These are phyloP conservation scores for Aspergillus flavus DNA, from an alignment of 2,329 filamentous ascomycete genomes.

Conservation along the genomic window DNA sequence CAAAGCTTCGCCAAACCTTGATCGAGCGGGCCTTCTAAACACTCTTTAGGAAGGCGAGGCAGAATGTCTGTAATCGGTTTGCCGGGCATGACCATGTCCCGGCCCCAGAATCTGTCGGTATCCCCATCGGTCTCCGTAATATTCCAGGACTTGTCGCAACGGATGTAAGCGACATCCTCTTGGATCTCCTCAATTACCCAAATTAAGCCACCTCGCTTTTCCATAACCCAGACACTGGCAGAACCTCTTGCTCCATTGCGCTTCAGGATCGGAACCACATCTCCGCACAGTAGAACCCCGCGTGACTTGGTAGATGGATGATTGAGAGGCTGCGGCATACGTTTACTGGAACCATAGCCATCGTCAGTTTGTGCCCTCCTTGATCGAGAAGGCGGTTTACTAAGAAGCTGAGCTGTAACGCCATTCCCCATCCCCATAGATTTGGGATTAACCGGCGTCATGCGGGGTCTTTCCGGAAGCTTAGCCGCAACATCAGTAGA, in stretches of 20 bases:
- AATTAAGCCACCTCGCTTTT: slow-evolving; percentile 89
- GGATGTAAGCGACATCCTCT: slow-evolving; percentile 81
- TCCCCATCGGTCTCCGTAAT: slow-evolving; percentile 73
- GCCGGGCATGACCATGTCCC: slow-evolving; percentile 65
- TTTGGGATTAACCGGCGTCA: slow-evolving; percentile 36
- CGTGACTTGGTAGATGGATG: slow-evolving; percentile 76
- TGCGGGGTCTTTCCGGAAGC: slow-evolving; percentile 42
- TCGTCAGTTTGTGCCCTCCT: slow-evolving; percentile 61
- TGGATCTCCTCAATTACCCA: slow-evolving; percentile 99
- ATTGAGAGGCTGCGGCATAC: slow-evolving; percentile 60
- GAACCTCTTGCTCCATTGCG: slow-evolving; percentile 89
- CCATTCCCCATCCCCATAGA: slow-evolving; percentile 71
- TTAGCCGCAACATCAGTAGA: slow-evolving; percentile 52
- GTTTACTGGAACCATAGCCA: slow-evolving; percentile 53
- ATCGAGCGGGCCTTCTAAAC: slow-evolving; percentile 67
- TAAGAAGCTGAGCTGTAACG: slow-evolving; percentile 84
- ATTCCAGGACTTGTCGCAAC: slow-evolving; percentile 74
- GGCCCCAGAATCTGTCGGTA: slow-evolving; percentile 84
- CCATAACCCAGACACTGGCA: slow-evolving; percentile 97
- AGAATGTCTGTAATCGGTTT: slow-evolving; percentile 78
- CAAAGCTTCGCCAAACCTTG: slow-evolving; percentile 77
- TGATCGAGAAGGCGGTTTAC: slow-evolving; percentile 70
- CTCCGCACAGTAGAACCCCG: slow-evolving; percentile 89
- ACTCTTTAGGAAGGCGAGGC: slow-evolving; percentile 75
- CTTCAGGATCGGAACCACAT: slow-evolving; percentile 98